These are phyloP conservation scores for Xylariaceae sp. DNA, from an alignment of 2,329 filamentous ascomycete genomes.

Conservation along the genomic window DNA sequence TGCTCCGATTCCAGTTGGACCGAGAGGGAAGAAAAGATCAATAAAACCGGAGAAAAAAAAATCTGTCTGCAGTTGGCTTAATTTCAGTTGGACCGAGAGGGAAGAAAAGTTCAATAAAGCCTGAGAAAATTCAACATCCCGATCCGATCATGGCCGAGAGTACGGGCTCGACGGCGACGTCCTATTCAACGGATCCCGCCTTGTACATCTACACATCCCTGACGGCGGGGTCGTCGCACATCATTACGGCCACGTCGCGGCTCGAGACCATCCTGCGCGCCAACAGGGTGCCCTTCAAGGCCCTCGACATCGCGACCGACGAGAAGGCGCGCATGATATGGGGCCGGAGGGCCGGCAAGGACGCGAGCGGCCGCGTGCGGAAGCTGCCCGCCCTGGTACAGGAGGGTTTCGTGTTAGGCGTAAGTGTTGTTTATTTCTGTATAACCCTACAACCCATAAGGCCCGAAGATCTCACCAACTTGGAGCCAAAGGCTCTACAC, in stretches of 20 bases:
- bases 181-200: conserved; percentile 57
- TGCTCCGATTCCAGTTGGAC: too few relatives aligned
- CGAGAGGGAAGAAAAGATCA: too few relatives aligned
- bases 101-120: too few relatives aligned
- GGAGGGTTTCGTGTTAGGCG: conserved; percentile 76
- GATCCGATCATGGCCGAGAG: conserved; percentile 20
- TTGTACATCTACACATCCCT: conserved; percentile 96
- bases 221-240: conserved; percentile 91
- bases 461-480: too few relatives aligned
- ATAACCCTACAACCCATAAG: too few relatives aligned
- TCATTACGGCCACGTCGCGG: conserved; percentile 90
- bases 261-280: conserved; percentile 94
- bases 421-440: conserved; percentile 43
- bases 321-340: conserved; percentile 84
- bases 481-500: too few relatives aligned
- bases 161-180: conserved; percentile 25
- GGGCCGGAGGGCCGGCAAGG: conserved; percentile 75
- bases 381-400: conserved; percentile 89
- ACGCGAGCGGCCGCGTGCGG: conserved; percentile 53
- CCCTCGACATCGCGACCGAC: conserved; percentile 85
- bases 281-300: conserved; percentile 90
- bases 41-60: too few relatives aligned
- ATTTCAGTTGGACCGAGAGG: too few relatives aligned
- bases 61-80: too few relatives aligned
- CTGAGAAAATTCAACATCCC: too few relatives aligned